phyloP scores from a whole-genome alignment of 2,329 filamentous ascomycete genomes.

The Botrytis deweyae region DNA sequence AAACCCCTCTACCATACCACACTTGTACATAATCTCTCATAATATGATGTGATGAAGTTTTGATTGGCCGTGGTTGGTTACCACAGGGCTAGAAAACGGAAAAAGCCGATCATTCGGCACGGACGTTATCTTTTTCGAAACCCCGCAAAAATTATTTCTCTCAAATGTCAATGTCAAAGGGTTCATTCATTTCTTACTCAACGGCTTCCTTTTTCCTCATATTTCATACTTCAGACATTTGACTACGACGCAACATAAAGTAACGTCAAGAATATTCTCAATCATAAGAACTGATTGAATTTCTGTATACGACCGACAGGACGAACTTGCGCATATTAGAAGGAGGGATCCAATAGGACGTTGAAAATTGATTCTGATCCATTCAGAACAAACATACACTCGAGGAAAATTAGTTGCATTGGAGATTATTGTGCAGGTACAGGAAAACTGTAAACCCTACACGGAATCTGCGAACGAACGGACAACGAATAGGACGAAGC shows the following conservation, averaged over 20 bases:
- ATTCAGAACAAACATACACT: neutral
- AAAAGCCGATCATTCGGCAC: constrained; percentile 3
- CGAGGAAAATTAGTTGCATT: neutral
- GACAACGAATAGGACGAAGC: neutral
- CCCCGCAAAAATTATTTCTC: constrained; percentile 20
- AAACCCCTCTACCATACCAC: neutral
- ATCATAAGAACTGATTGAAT: neutral
- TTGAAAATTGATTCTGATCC: neutral
- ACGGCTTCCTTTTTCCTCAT: neutral
- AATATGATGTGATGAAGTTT: neutral
- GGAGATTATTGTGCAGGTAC: neutral
- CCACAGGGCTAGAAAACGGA: neutral
- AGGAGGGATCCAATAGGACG: neutral
- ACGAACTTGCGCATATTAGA: neutral
- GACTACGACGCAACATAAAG: no score
- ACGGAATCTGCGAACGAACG: neutral
- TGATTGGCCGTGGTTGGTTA: neutral
- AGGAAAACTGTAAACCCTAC: neutral
- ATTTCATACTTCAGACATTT: neutral
- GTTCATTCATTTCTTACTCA: neutral
- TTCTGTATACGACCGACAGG: neutral
- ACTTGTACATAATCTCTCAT: neutral
- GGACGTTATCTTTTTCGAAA: constrained; percentile 1
- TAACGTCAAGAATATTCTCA: neutral
- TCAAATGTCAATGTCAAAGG: constrained; percentile 9